Percentiles rank a stretch among this genome's conserved stretches.
phyloP scores from a whole-genome alignment of 2,329 filamentous ascomycete species.

The Beauveria bassiana region DNA sequence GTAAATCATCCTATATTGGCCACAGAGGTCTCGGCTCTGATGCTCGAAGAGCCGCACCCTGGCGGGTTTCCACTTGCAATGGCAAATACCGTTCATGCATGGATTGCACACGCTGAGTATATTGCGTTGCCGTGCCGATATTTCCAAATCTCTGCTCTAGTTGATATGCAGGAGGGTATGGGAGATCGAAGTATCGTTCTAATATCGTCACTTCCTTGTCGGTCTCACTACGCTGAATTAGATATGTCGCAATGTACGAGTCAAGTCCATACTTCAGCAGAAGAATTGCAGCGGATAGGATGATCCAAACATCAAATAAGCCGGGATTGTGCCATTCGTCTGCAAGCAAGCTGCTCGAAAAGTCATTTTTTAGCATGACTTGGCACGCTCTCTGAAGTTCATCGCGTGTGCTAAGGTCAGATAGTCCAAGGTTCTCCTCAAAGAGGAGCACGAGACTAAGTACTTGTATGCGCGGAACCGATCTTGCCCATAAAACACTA shows the following conservation, averaged over 20 bases:
- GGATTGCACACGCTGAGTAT: background rate
- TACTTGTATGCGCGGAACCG: background rate
- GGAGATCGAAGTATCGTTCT: background rate
- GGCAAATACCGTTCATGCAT: background rate
- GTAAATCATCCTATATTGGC: no score
- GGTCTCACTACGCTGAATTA: background rate
- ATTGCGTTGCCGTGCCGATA: background rate
- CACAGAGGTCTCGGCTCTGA: no score
- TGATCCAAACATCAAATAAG: background rate
- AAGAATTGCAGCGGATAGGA: background rate
- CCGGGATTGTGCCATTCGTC: background rate
- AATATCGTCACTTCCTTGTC: background rate
- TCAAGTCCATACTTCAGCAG: background rate
- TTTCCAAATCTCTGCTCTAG: background rate
- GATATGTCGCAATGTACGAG: background rate
- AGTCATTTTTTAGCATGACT: background rate
- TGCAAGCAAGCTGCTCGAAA: background rate
- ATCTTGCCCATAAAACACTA: background rate
- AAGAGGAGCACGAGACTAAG: background rate
- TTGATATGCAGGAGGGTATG: background rate
- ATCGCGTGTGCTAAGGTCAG: background rate
- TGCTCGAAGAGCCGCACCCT: no score
- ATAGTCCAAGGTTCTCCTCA: background rate
- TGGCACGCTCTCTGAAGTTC: background rate
- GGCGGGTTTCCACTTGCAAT: background rate